Conservation (phyloP, 1,139 yeast genomes). For the Spencermartinsiella ligniputridi region DNA sequence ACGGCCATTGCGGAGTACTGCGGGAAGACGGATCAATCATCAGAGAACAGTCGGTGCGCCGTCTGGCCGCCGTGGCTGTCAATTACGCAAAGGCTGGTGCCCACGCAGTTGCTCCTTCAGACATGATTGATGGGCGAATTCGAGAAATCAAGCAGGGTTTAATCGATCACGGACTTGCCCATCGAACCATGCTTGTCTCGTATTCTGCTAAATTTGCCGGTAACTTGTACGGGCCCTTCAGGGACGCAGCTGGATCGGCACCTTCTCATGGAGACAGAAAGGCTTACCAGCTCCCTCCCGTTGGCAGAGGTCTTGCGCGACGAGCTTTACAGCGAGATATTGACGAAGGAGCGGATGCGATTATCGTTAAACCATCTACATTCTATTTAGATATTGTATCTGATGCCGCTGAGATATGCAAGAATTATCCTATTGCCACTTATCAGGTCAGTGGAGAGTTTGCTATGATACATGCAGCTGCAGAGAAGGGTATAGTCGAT, state of each 20-base stretch:
- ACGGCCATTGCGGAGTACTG: slow-evolving; percentile 94
- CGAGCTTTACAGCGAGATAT: slow-evolving; percentile 84
- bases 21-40: slow-evolving; percentile 81
- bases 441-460: slow-evolving; percentile 97
- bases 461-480: slow-evolving; percentile 98
- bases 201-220: slow-evolving; percentile 95
- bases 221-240: slow-evolving; percentile 88
- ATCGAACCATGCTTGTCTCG: slow-evolving; percentile 84
- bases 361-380: slow-evolving; percentile 95
- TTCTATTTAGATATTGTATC: slow-evolving; percentile 86
- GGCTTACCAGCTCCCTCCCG: slow-evolving; percentile 89
- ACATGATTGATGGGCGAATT: slow-evolving; percentile 96
- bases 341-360: slow-evolving; percentile 91
- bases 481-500: slow-evolving; percentile 90
- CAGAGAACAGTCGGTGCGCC: slow-evolving; percentile 66
- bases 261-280: slow-evolving; percentile 92
- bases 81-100: slow-evolving; percentile 97
- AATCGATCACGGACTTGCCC: slow-evolving; percentile 79
- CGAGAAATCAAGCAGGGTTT: slow-evolving; percentile 82
- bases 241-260: slow-evolving; percentile 93
- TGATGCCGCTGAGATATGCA: slow-evolving; percentile 80
- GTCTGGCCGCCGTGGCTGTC: slow-evolving; percentile 93
- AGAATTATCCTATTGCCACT: slow-evolving; percentile 85
- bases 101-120: slow-evolving; percentile 93
- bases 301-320: slow-evolving; percentile 90